A percentile compares a stretch with the other conserved stretches of the same genome.
Conservation (phyloP, 208 protist genomes). For the Sergeia podlipaevii region DNA sequence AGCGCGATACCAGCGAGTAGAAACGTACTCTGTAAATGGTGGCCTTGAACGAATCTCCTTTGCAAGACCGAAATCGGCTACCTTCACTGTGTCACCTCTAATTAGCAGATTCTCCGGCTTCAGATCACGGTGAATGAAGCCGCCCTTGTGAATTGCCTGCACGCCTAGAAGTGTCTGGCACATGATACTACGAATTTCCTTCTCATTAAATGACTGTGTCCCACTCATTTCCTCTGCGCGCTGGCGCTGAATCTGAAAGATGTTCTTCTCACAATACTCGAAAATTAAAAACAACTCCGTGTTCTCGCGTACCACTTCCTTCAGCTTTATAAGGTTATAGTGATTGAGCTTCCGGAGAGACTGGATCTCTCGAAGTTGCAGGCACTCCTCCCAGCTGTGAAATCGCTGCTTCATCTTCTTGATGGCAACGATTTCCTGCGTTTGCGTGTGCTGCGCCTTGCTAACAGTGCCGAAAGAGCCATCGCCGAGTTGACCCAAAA, state of each 20-base stretch:
- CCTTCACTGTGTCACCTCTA: slow-evolving; percentile 91
- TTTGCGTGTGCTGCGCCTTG: slow-evolving; percentile 89
- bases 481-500: slow-evolving; percentile 94
- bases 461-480: slow-evolving; percentile 97
- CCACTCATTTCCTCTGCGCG: slow-evolving; percentile 74
- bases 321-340: slow-evolving; percentile 97
- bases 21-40: slow-evolving; percentile 98
- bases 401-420: slow-evolving; percentile 99
- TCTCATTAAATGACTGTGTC: slow-evolving; percentile 90
- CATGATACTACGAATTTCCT: slow-evolving; percentile 94
- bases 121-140: slow-evolving; percentile 94
- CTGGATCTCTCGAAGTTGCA: slow-evolving; percentile 96
- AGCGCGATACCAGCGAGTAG: slow-evolving; percentile 97
- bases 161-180: slow-evolving; percentile 85
- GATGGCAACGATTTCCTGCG: slow-evolving; percentile 95
- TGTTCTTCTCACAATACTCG: slow-evolving; percentile 96
- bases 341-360: slow-evolving; percentile 96
- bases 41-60: slow-evolving; percentile 95
- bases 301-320: slow-evolving; percentile 98
- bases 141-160: slow-evolving; percentile 88
- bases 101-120: slow-evolving; percentile 94
- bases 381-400: slow-evolving; percentile 97
- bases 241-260: slow-evolving; percentile 95
- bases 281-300: slow-evolving; percentile 98
- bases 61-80: slow-evolving; percentile 97